Percentiles rank a stretch among this genome's conserved stretches.
These are phyloP conservation scores for Microcyclospora pomicola DNA, from an alignment of 2,329 filamentous ascomycete species.

Conservation along the genomic window DNA sequence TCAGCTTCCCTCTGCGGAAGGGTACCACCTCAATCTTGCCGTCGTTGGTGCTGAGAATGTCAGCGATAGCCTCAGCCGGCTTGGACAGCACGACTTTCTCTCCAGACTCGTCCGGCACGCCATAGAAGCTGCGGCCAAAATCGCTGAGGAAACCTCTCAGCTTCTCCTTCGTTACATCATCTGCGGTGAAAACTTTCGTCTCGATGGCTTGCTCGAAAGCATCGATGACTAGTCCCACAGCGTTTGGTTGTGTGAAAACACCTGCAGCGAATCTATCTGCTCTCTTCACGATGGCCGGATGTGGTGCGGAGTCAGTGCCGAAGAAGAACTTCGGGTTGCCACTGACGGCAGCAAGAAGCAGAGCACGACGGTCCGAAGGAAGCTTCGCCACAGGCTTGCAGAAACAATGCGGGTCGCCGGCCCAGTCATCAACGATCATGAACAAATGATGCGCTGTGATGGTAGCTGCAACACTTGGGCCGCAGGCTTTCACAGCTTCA, in stretches of 20 bases:
- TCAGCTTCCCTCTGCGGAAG: constrained; percentile 48
- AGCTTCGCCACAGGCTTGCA: constrained; percentile 56
- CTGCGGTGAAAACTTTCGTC: constrained; percentile 38
- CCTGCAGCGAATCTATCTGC: constrained; percentile 50
- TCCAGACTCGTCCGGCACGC: constrained; percentile 30
- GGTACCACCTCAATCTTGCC: constrained; percentile 47
- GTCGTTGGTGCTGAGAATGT: constrained; percentile 40
- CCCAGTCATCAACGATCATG: constrained; percentile 63
- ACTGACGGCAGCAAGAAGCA: constrained; percentile 50
- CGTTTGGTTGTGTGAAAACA: constrained; percentile 66
- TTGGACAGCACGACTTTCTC: constrained; percentile 45
- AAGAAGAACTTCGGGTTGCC: constrained; percentile 59
- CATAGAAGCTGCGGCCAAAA: constrained; percentile 46
- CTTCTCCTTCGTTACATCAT: constrained; percentile 40
- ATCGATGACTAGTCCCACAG: constrained; percentile 50
- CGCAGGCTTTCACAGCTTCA: constrained; percentile 62
- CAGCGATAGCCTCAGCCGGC: constrained; percentile 40
- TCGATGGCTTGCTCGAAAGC: constrained; percentile 49
- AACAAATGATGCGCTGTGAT: constrained; percentile 81
- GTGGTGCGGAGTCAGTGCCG: constrained; percentile 60
- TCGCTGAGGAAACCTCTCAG: constrained; percentile 45
- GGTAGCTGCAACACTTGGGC: constrained; percentile 61
- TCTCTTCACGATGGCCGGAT: constrained; percentile 47
- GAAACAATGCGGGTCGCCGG: constrained; percentile 60
- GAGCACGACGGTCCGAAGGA: constrained; percentile 56